Conservation (phyloP, 495 filamentous ascomycete species). For the Penicillium alfredii region DNA sequence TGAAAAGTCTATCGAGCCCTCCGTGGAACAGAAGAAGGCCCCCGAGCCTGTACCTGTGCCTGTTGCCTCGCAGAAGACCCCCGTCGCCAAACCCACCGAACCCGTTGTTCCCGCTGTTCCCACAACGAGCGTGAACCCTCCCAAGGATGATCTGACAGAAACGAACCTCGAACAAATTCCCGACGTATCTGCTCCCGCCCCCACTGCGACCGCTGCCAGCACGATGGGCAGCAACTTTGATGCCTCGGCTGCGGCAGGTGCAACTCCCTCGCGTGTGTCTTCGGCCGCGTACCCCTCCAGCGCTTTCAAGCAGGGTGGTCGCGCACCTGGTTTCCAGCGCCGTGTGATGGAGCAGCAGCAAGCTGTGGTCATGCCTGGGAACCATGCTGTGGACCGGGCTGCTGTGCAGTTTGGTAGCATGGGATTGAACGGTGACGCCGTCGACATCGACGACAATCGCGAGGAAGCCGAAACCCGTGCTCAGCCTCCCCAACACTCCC, state of each 20-base stretch:
- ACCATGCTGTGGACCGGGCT: constrained; percentile 86
- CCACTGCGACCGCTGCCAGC: constrained; percentile 82
- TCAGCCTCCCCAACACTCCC: constrained; percentile 91
- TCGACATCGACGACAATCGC: constrained; percentile 87
- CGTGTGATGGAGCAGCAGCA: constrained; percentile 91
- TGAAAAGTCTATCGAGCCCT: constrained; percentile 15
- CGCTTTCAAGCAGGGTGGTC: constrained; percentile 68
- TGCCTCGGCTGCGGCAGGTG: constrained; percentile 39
- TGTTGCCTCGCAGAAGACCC: constrained; percentile 24
- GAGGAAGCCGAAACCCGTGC: constrained; percentile 93
- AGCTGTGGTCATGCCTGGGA: constrained; percentile 97
- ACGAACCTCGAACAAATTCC: constrained; percentile 84
- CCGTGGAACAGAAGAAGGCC: constrained; percentile 22
- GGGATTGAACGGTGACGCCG: constrained; percentile 70
- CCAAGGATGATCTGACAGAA: constrained; percentile 83
- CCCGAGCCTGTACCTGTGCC: constrained; percentile 28
- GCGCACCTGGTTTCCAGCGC: constrained; percentile 72
- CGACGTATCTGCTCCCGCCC: constrained; percentile 67
- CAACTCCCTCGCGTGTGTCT: constrained; percentile 57
- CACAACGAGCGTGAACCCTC: constrained; percentile 52
- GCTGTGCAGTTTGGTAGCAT: constrained; percentile 98
- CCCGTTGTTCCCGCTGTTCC: constrained; percentile 39
- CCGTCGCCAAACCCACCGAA: constrained; percentile 25
- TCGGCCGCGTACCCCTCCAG: constrained; percentile 66
- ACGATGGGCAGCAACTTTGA: constrained; percentile 81